Evolutionary conservation across 2,329 filamentous ascomycete species (phyloP).

Genomic region (Verticillium albo-atrum): DNA sequence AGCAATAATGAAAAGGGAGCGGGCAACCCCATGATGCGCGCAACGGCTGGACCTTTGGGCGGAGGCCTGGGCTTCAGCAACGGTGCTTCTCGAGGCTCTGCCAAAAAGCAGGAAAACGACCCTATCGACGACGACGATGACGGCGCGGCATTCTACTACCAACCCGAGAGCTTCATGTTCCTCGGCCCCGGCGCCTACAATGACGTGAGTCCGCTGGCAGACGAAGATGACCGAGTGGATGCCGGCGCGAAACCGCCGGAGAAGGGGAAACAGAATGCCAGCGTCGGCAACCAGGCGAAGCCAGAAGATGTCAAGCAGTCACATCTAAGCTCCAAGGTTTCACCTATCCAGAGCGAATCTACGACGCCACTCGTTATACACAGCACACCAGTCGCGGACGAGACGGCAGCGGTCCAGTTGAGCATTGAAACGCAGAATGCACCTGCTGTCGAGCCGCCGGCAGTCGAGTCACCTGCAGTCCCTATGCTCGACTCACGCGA

Average conservation of each 20-base stretch:
- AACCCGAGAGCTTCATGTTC: conserved; percentile 50
- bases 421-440: neutral
- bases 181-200: conserved; percentile 41
- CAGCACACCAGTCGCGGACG: conserved; percentile 15
- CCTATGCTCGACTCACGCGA: conserved; percentile 29
- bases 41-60: conserved; percentile 13
- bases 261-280: neutral
- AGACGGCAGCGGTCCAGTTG: neutral
- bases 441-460: neutral
- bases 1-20: conserved; percentile 2
- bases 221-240: conserved; percentile 28
- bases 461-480: conserved; percentile 11
- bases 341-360: conserved; percentile 18
- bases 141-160: conserved; percentile 35
- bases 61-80: conserved; percentile 12
- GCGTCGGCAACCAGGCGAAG: neutral
- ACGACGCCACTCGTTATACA: conserved; percentile 17
- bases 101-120: conserved; percentile 2
- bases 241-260: neutral
- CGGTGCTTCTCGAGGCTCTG: neutral
- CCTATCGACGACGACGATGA: conserved; percentile 26
- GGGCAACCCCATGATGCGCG: conserved; percentile 9
- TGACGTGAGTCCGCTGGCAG: conserved; percentile 38
- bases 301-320: neutral
- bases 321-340: conserved; percentile 11